Conservation (phyloP, 306 rosid species). For the Vicia sativa region DNA sequence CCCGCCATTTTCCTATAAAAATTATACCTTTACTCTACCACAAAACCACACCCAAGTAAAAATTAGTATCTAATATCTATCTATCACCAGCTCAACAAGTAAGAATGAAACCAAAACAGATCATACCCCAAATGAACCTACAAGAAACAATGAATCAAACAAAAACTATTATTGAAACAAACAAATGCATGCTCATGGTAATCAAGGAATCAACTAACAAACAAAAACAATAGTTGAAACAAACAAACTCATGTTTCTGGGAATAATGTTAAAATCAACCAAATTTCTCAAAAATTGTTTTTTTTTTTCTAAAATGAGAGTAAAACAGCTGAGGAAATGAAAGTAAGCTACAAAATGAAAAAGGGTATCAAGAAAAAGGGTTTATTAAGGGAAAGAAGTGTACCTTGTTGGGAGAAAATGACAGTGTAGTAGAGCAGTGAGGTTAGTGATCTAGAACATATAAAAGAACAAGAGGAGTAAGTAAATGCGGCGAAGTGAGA, state of each 20-base stretch:
- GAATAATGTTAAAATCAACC: constrained; percentile 3
- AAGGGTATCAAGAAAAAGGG: not conserved
- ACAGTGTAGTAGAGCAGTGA: not conserved
- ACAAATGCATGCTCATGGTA: constrained; percentile 26
- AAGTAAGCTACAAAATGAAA: not conserved
- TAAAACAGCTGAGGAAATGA: constrained; percentile 20
- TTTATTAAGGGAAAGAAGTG: not conserved
- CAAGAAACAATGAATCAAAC: constrained; percentile 15
- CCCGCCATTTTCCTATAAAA: constrained; percentile 52
- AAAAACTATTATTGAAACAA: constrained; percentile 9
- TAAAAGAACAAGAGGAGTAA: not conserved
- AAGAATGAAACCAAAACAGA: constrained; percentile 15
- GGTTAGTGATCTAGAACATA: not conserved
- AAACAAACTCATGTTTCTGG: constrained; percentile 27
- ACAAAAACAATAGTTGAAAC: constrained; percentile 1
- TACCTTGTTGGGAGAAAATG: constrained; percentile 32
- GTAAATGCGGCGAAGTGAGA: constrained; percentile 40
- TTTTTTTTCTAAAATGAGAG: not conserved
- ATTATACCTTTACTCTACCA: constrained; percentile 16
- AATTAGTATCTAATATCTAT: not conserved
- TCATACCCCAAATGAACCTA: constrained; percentile 26
- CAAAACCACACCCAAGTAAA: constrained; percentile 13
- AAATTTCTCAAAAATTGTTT: constrained; percentile 8
- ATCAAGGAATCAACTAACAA: constrained; percentile 10
- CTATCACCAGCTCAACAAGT: constrained; percentile 8